Evolutionary conservation across 257 asterid species (phyloP), one percentile per base, ranked within the genome.

Genomic region (Dorcoceras hygrometricum): DNA sequence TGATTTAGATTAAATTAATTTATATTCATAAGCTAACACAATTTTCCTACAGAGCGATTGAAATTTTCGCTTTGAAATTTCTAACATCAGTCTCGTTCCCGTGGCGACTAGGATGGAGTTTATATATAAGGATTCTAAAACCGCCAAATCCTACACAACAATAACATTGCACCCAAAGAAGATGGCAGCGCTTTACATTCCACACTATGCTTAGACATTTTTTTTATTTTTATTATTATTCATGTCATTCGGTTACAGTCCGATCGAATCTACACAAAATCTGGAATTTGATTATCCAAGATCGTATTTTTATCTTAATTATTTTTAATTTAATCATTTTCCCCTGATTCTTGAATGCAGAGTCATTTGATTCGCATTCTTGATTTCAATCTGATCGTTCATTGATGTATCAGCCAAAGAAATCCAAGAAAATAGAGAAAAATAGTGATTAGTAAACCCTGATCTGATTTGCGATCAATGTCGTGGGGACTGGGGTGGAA

Each of bases 401-500:
- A 54, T 55, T 8, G 53, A 53, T 32, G 23, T 57, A 19, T 57
- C 32, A 10, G 28, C 62, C 56, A 57, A 54, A 61, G 58, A 68
- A 65, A 34, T 64, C 65, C 23, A 59, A 25, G 63, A 53, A 62
- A 61, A 39, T 56, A 32, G 7, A 58, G 57, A 48, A 19, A 46
- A 36, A 57, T n/a, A 6, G 23, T 11, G 50, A 39, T 63, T 68
- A 56, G 32, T 27, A 14, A 20, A 20, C 60, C 67, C 59, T 74
- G 75, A 66, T 81, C 83, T 70, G 72, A 64, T 55, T 75, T 63
- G 81, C 71, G 63, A 63, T 76, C 83, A 77, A 92, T 93, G 99
- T 94, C 99, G 76, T 94, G 99, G 99, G 98, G 96, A 31, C 71
- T 88, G 79, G 96, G 96, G 20, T 94, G 96, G 99, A 94, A 89